These are phyloP conservation scores for Afroboletus lepidellus DNA, from an alignment of 1,284 basidiomycete genomes.

Conservation along the genomic window DNA sequence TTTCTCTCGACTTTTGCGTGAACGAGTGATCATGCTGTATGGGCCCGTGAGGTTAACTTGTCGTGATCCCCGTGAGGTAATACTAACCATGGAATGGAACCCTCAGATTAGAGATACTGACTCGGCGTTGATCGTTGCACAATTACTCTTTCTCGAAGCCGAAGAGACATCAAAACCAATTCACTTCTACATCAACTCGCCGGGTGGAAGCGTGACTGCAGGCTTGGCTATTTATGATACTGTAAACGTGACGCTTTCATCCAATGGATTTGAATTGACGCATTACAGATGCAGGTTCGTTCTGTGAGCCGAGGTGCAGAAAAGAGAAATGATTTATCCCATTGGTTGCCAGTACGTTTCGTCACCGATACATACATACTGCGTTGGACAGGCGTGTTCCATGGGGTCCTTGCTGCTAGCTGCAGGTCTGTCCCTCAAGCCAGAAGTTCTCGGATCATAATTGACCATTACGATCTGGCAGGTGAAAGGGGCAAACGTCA, in stretches of 20 bases:
- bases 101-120: conserved; percentile 79
- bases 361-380: conserved; percentile 92
- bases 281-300: conserved; percentile 70
- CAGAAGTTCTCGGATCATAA: conserved; percentile 10
- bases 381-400: conserved; percentile 87
- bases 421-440: conserved; percentile 50
- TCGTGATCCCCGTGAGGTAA: conserved; percentile 11
- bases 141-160: conserved; percentile 90
- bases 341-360: conserved; percentile 71
- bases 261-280: conserved; percentile 21
- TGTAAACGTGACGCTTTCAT: conserved; percentile 41
- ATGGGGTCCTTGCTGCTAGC: conserved; percentile 91
- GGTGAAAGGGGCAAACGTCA: conserved; percentile 85
- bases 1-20: conserved; percentile 85
- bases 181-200: conserved; percentile 92
- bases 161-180: conserved; percentile 91
- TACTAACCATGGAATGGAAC: conserved; percentile 13
- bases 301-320: conserved; percentile 2
- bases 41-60: conserved; percentile 66
- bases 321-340: conserved; percentile 17
- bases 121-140: conserved; percentile 83
- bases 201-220: conserved; percentile 90
- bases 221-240: conserved; percentile 95
- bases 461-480: conserved; percentile 28
- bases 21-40: conserved; percentile 91